phyloP scores from a whole-genome alignment of 345 rosid genomes.

The Moricandia arvensis region DNA sequence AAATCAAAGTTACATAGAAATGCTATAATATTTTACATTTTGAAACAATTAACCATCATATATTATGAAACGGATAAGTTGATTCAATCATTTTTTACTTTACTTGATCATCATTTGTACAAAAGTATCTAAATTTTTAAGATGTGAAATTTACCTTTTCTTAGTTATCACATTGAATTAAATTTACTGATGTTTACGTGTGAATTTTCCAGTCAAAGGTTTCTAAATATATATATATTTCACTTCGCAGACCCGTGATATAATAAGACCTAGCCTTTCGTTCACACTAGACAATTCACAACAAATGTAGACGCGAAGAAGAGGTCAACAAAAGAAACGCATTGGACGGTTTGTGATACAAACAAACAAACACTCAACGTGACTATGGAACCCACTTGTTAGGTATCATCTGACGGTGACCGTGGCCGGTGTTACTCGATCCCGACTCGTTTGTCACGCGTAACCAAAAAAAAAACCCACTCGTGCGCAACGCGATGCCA shows the following conservation, averaged over 20 bases:
- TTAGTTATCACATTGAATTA: neutral
- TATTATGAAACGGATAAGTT: too few species aligned
- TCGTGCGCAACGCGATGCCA: conserved; percentile 12
- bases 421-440: conserved; percentile 8
- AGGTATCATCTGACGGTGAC: conserved; percentile 31
- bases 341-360: conserved; percentile 27
- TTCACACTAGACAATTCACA: neutral
- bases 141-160: neutral
- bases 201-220: too few species aligned
- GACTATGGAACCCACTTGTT: neutral
- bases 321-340: conserved; percentile 36
- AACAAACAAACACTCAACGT: conserved; percentile 12
- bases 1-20: too few species aligned
- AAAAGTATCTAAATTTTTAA: neutral
- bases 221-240: too few species aligned
- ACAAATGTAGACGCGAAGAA: too few species aligned
- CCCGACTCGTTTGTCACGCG: conserved; percentile 22
- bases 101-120: neutral
- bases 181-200: too few species aligned
- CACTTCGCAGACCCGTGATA: neutral
- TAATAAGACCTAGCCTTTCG: neutral
- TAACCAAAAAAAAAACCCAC: neutral
- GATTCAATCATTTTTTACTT: neutral
- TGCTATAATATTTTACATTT: too few species aligned
- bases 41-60: too few species aligned